Evolutionary conservation across 2,329 filamentous ascomycete species (phyloP), one percentile per base, ranked within the genome.

Genomic region (Aspergillus fumigatus): DNA sequence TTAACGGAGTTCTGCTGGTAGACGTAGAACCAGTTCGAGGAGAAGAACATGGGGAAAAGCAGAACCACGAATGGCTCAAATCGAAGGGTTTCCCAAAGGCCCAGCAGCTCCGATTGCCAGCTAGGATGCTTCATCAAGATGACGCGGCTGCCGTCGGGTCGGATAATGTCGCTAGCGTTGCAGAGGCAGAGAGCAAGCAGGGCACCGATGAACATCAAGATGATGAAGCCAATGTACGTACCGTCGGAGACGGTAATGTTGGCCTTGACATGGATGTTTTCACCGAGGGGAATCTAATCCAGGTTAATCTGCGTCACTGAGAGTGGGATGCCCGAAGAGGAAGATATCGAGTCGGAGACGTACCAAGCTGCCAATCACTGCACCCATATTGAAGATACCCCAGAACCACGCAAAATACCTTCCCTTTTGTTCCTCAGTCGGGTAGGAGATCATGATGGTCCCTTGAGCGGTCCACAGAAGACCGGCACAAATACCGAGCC

Each of bases 331-430:
- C 23, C 23, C 4, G 23, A 23, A 48, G 8, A 54, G 2, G 1
- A 19, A 21, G 38, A 14, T 10, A 17, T 49, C 49, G 14, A 38
- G 23, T 2, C 17, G 17, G 5, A 32, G 52, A 67, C 80, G 70
- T 74, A 84, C 82, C 77, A 85, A 69, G 67, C 86, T 85, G 60
- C 92, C 92, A 69, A 96, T 89, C 59, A 95, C 91, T 63, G 85
- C 91, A 63, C 92, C 92, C 55, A 92, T 73, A 75, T 96, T 96
- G 82, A 96, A 96, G 68, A 96, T 94, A 74, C 89, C 85, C 92
- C 92, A 96, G 77, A 96, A 96, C 80, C 85, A 87, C 58, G 88
- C 88, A 71, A 96, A 95, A 73, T 92, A 96, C 55, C 86, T 84
- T 41, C 92, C 92, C 80, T 96, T 96, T 59, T 83, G 82, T 38